Percentiles rank a stretch among this genome's conserved stretches.
Evolutionary conservation across 2,329 filamentous ascomycete genomes (phyloP).

Genomic region (Cordyceps pruinosa): DNA sequence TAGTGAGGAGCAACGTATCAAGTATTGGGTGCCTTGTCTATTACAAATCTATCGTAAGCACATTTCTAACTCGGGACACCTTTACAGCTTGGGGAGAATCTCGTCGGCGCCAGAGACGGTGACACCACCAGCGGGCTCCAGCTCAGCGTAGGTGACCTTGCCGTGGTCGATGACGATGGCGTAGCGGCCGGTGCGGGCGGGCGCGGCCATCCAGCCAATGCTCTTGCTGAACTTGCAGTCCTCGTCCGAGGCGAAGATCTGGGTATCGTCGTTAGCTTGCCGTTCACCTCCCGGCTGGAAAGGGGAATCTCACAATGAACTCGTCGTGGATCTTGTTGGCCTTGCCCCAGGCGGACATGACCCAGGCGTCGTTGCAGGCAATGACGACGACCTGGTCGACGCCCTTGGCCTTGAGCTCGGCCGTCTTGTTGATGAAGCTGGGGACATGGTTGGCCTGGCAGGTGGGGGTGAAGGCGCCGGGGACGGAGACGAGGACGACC

Average conservation of each 20-base stretch:
- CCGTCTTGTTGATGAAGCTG: constrained; percentile 67
- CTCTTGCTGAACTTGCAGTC: constrained; percentile 65
- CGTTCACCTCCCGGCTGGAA: not conserved
- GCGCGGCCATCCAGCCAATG: constrained; percentile 69
- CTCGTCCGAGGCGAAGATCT: constrained; percentile 70
- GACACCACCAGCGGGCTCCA: constrained; percentile 49
- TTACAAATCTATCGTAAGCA: not conserved
- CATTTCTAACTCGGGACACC: not conserved
- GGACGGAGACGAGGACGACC: constrained; percentile 48
- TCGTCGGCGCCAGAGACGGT: constrained; percentile 47
- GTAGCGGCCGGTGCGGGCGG: constrained; percentile 65
- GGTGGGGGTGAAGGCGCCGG: constrained; percentile 77
- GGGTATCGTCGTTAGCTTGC: constrained; percentile 1
- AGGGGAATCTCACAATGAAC: constrained; percentile 39
- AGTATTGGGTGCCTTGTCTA: not conserved
- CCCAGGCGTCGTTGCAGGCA: constrained; percentile 76
- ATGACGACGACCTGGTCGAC: constrained; percentile 78
- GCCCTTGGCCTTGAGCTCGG: constrained; percentile 68
- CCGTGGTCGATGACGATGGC: constrained; percentile 77
- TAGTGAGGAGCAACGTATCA: not conserved
- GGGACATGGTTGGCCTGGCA: constrained; percentile 78
- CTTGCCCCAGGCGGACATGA: constrained; percentile 88
- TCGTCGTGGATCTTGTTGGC: constrained; percentile 72
- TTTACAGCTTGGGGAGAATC: constrained; percentile 47
- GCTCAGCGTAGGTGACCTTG: constrained; percentile 74